Conservation (phyloP, 257 asterid species). For the Solanum sparsipilum region DNA sequence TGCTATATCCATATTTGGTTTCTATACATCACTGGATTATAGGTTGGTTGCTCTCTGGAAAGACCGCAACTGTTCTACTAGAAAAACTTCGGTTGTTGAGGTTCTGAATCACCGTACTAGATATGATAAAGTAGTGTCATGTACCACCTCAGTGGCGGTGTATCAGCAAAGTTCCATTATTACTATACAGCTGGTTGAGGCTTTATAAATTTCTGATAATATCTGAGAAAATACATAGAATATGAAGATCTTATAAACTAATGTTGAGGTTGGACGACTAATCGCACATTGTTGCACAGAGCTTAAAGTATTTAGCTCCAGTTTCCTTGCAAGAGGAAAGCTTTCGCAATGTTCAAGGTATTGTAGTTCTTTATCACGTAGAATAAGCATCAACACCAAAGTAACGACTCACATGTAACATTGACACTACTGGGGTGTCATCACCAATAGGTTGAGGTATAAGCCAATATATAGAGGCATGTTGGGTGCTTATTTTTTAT, state of each 20-base stretch:
- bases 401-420: not conserved
- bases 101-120: not conserved
- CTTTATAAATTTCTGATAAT: not conserved
- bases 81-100: not conserved
- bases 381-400: not conserved
- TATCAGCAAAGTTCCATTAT: not conserved
- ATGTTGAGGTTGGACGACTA: not conserved
- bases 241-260: not conserved
- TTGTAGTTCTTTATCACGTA: not conserved
- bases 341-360: not conserved
- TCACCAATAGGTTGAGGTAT: not conserved
- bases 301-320: not conserved
- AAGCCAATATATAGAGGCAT: not conserved
- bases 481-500: not conserved
- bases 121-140: not conserved
- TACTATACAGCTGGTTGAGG: not conserved
- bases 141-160: not conserved
- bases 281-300: not conserved
- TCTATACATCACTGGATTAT: not conserved
- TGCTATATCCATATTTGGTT: not conserved
- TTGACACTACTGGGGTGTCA: not conserved
- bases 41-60: not conserved
- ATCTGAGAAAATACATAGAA: not conserved
- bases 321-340: not conserved
- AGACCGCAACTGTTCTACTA: not conserved